Evolutionary conservation across 441 rosid genomes (phyloP).

Genomic region (Melastoma candidum): DNA sequence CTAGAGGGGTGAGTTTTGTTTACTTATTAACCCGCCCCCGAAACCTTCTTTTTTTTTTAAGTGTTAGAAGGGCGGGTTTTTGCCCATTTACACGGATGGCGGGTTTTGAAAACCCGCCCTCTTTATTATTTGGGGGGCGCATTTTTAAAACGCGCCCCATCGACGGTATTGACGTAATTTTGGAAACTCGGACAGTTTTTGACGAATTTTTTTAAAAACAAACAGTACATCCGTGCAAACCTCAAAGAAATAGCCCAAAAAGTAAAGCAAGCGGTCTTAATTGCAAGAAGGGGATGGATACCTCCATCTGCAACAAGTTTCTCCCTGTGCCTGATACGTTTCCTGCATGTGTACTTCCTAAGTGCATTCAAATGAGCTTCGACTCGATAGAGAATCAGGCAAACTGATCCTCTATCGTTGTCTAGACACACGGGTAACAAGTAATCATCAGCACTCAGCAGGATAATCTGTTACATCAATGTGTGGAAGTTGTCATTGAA

Average conservation of each 20-base stretch:
- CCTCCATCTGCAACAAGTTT: slow-evolving; percentile 99
- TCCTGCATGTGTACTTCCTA: slow-evolving; percentile 94
- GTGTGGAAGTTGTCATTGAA: slow-evolving; percentile 11
- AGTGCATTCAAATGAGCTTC: slow-evolving; percentile 87
- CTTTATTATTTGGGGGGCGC: too few species aligned
- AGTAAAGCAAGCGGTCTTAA: neutral
- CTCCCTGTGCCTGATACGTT: slow-evolving; percentile 96
- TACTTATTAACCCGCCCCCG: too few species aligned
- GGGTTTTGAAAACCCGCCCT: too few species aligned
- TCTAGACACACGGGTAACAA: slow-evolving; percentile 27
- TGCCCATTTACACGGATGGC: too few species aligned
- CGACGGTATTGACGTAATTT: too few species aligned
- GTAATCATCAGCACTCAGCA: slow-evolving; percentile 25
- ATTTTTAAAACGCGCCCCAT: too few species aligned
- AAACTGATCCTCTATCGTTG: slow-evolving; percentile 99
- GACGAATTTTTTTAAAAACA: too few species aligned
- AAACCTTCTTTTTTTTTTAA: too few species aligned
- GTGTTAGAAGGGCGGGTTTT: too few species aligned
- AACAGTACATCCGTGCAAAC: too few species aligned
- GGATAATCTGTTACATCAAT: slow-evolving; percentile 41
- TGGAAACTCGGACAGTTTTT: too few species aligned
- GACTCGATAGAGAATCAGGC: slow-evolving; percentile 84
- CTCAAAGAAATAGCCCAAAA: slow-evolving; percentile 22
- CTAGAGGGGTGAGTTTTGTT: too few species aligned
- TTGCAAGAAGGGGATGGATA: slow-evolving; percentile 17